Evolutionary conservation across 2,329 filamentous ascomycete genomes (phyloP), one percentile per base, ranked within the genome.

Genomic region (Hirsutella thompsonii): DNA sequence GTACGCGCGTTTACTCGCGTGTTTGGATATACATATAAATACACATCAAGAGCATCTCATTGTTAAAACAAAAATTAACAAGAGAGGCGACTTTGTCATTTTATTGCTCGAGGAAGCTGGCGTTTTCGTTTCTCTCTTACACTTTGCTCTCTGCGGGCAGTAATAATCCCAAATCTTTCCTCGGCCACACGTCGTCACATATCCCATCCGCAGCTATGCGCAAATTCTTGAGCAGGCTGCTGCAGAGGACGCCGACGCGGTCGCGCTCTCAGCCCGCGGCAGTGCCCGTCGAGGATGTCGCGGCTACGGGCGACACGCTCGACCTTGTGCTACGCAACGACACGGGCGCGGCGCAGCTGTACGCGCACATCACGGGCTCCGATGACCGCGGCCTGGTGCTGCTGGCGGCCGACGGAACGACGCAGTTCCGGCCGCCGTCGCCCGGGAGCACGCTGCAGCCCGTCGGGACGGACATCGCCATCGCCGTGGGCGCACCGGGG

Each of bases 291-390:
- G 16, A 34, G 16, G 16, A 20, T 6, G n/a, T 20, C 8, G 20
- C 29, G 16, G 29, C 11, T 8, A 16, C 21, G 35, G 11, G 26
- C 6, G 14, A 26, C 23, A 33, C 19, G 8, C 62, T 85, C 36
- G 65, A 73, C 39, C 69, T 87, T 44, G 69, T 72, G 10, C 60
- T 88, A 18, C 65, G 72, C 50, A 88, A 88, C 62, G 73, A 74
- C 49, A 82, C 80, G 2, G 62, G 62, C 23, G 79, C 79, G 1
- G 60, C 64, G 40, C 70, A 35, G 38, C 53, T 65, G 23, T 86
- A 75, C 51, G 82, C 78, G 18, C 82, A 84, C 56, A 72, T 92
- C 52, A 88, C 79, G 2, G 83, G 83, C 18, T 50, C 46, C 28
- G 72, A 73, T 16, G 68, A 72, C 54, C 74, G 76, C 50, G 67